phyloP scores from a whole-genome alignment of 2,329 filamentous ascomycete species.

The Thelonectria blattea region DNA sequence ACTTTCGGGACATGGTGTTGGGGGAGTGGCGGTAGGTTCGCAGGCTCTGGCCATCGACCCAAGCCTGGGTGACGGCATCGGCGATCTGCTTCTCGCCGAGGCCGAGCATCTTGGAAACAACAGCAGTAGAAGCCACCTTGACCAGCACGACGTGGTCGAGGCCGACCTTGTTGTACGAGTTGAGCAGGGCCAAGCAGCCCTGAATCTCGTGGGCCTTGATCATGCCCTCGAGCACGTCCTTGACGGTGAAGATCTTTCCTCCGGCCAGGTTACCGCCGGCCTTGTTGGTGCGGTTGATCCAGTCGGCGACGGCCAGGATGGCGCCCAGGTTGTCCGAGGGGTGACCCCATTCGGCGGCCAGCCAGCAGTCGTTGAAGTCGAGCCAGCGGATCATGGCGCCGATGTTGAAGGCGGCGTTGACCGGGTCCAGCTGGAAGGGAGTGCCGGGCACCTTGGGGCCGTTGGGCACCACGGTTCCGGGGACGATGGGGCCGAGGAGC shows the following conservation, averaged over 20 bases:
- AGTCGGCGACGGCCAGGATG: constrained; percentile 95
- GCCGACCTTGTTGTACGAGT: constrained; percentile 98
- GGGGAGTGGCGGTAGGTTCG: constrained; percentile 96
- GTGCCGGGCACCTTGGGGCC: constrained; percentile 92
- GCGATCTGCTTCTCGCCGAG: constrained; percentile 89
- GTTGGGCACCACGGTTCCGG: constrained; percentile 89
- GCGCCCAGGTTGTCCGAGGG: constrained; percentile 97
- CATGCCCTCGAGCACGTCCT: constrained; percentile 94
- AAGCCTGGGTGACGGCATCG: constrained; percentile 95
- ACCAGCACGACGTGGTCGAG: constrained; percentile 97
- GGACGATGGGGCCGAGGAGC: constrained; percentile 88
- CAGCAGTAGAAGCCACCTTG: constrained; percentile 94
- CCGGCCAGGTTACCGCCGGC: constrained; percentile 79
- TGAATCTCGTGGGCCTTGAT: constrained; percentile 99
- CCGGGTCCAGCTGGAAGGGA: constrained; percentile 90
- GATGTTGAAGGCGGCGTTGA: constrained; percentile 98
- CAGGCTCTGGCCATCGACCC: constrained; percentile 94
- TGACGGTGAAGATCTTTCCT: constrained; percentile 86
- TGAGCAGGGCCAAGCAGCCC: constrained; percentile 93
- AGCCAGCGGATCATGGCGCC: constrained; percentile 99
- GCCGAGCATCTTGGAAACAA: constrained; percentile 94
- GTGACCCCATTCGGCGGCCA: constrained; percentile 98
- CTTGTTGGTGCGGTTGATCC: constrained; percentile 90
- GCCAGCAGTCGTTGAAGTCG: constrained; percentile 99
- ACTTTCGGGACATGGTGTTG: constrained; percentile 99